Conservation (phyloP, 495 filamentous ascomycete genomes). For the Letharia columbiana region DNA sequence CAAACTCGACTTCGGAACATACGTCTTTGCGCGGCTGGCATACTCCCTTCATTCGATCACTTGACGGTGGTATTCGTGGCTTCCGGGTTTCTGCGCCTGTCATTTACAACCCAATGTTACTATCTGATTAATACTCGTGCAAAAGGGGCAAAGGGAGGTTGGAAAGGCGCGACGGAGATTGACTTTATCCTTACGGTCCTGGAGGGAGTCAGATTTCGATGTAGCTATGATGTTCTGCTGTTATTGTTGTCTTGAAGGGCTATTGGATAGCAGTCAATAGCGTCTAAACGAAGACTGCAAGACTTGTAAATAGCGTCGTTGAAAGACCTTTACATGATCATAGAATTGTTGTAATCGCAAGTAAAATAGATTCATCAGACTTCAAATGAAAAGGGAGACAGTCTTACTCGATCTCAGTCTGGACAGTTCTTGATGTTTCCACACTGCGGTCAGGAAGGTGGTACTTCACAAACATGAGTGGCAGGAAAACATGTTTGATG, state of each 20-base stretch:
- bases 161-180: slow-evolving; percentile 5
- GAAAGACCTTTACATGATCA: background rate
- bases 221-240: slow-evolving; percentile 20
- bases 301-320: background rate
- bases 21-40: slow-evolving; percentile 21
- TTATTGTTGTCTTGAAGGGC: slow-evolving; percentile 9
- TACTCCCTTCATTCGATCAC: slow-evolving; percentile 4
- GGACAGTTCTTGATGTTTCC: background rate
- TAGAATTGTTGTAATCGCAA: background rate
- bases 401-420: background rate
- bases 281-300: slow-evolving; percentile 14
- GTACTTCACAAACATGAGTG: background rate
- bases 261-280: slow-evolving; percentile 9
- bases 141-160: slow-evolving; percentile 1
- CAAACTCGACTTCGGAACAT: slow-evolving; percentile 12
- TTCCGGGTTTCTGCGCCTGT: background rate
- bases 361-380: background rate
- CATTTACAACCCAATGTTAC: background rate
- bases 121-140: slow-evolving; percentile 11
- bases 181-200: slow-evolving; percentile 1
- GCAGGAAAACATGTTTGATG: background rate
- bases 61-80: background rate
- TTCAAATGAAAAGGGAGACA: background rate
- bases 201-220: slow-evolving; percentile 4
- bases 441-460: background rate